Evolutionary conservation across 345 rosid species (phyloP), one percentile per base, ranked within the genome.

Genomic region (Durio zibethinus): DNA sequence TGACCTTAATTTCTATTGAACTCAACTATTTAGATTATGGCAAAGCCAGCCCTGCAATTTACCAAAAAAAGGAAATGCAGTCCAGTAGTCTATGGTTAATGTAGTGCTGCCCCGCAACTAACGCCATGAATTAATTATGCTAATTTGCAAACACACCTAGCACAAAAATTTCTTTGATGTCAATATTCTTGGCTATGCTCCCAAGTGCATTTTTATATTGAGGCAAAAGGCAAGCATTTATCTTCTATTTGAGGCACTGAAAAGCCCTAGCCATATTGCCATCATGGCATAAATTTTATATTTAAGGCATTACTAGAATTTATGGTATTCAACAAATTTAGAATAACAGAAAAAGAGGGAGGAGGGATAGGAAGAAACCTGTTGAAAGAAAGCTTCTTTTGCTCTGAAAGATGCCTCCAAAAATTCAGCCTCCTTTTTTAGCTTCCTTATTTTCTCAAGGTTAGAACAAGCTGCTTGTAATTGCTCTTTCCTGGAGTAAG

Each of bases 351-450:
- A 33, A 48, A 31, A 52, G 61, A 16, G 38, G 48, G 36, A 59
- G 69, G 69, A 36, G 40, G 40, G 52, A 8, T 38, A 73, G 69
- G 73, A 83, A 71, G 81, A 73, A 69, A 93, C 99, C 96, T 86
- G 97, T 82, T 83, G 91, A 75, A 92, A 83, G 77, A 86, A 91
- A 84, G 88, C 98, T 77, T 97, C 93, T 89, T 96, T 96, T 74
- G 94, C 98, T 81, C 98, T 88, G 84, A 91, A 92, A 83, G 99
- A 96, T 70, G 90, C 99, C 85, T 96, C 98, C 57, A 96, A 88
- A 89, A 96, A 93, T 79, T 91, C 99, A 79, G 98, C 97, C 89
- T 96, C 99, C 84, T 92, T 93, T 89, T 93, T 96, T 29, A 96
- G 97, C 87, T 91, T 96, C 86, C 99, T 87, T 80, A 96, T 92